These are phyloP conservation scores for Trypanosoma boissoni DNA, from an alignment of 208 protist species.

Conservation along the genomic window DNA sequence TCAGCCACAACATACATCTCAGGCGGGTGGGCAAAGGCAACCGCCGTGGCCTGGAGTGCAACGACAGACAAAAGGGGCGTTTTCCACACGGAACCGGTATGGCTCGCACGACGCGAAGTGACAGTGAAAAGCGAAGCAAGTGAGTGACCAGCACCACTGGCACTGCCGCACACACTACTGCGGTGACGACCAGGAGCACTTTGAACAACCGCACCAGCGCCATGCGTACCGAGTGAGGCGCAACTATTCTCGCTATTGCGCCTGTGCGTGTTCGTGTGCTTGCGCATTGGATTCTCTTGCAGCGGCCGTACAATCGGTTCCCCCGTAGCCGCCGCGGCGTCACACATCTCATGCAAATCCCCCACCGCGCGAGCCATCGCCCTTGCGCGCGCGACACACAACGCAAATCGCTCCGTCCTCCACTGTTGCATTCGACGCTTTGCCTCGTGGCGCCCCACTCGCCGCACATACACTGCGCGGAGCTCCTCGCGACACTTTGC, in stretches of 20 bases:
- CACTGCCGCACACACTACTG: no score
- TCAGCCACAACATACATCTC: conserved; percentile 55
- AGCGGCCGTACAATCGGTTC: not conserved
- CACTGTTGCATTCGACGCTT: conserved; percentile 47
- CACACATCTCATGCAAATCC: conserved; percentile 48
- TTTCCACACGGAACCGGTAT: not conserved
- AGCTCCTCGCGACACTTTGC: conserved; percentile 23
- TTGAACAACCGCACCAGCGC: no score
- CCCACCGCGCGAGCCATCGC: conserved; percentile 47
- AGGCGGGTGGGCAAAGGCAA: conserved; percentile 41
- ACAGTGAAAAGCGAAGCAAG: no score
- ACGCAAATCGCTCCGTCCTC: conserved; percentile 45
- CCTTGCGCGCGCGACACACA: conserved; percentile 40
- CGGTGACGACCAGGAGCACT: not conserved
- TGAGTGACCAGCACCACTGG: no score
- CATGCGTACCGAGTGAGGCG: no score
- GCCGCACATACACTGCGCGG: conserved; percentile 33
- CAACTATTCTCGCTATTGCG: no score
- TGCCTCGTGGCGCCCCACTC: conserved; percentile 28
- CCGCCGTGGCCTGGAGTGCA: not conserved
- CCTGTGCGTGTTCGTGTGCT: no score
- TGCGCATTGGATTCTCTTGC: not conserved
- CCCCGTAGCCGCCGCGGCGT: conserved; percentile 15
- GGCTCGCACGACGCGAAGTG: not conserved
- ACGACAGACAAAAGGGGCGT: no score